Percentiles rank a stretch among this genome's conserved stretches.
phyloP scores from a whole-genome alignment of 179 eudicot genomes.

The Spinacia oleracea region DNA sequence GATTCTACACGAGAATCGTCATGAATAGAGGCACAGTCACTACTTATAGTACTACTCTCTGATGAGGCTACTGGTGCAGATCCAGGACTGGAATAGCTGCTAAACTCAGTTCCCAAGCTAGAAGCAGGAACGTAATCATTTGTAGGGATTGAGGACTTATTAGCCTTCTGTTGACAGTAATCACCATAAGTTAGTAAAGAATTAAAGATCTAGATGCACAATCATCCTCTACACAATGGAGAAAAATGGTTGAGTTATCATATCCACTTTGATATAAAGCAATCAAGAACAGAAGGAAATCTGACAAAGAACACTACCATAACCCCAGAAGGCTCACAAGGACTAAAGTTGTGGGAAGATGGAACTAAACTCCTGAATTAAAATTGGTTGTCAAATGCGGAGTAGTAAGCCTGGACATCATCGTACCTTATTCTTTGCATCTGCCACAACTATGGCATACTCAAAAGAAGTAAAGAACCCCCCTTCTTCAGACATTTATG shows the following conservation, averaged over 20 bases:
- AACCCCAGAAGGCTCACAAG: background rate
- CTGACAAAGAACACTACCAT: background rate
- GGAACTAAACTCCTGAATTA: background rate
- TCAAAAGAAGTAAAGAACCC: no score
- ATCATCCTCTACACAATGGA: slow-evolving; percentile 50
- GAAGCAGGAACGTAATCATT: slow-evolving; percentile 34
- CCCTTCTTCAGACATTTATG: background rate
- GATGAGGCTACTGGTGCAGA: slow-evolving; percentile 40
- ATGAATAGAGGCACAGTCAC: slow-evolving; percentile 25
- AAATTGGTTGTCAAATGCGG: slow-evolving; percentile 7
- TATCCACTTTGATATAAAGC: slow-evolving; percentile 4
- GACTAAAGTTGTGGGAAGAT: background rate
- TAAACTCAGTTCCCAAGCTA: slow-evolving; percentile 30
- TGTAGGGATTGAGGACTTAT: slow-evolving; percentile 25
- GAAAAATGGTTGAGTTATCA: slow-evolving; percentile 11
- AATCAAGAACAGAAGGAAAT: background rate
- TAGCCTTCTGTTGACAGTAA: slow-evolving; percentile 19
- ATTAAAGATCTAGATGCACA: slow-evolving; percentile 46
- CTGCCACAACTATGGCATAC: slow-evolving; percentile 2
- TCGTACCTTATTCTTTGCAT: slow-evolving; percentile 11
- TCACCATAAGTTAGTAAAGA: slow-evolving; percentile 41
- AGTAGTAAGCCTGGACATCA: slow-evolving; percentile 8
- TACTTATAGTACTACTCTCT: slow-evolving; percentile 31
- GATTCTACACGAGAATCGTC: slow-evolving; percentile 30
- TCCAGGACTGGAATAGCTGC: slow-evolving; percentile 32